Conservation (phyloP, 257 asterid genomes). For the Solanum etuberosum region DNA sequence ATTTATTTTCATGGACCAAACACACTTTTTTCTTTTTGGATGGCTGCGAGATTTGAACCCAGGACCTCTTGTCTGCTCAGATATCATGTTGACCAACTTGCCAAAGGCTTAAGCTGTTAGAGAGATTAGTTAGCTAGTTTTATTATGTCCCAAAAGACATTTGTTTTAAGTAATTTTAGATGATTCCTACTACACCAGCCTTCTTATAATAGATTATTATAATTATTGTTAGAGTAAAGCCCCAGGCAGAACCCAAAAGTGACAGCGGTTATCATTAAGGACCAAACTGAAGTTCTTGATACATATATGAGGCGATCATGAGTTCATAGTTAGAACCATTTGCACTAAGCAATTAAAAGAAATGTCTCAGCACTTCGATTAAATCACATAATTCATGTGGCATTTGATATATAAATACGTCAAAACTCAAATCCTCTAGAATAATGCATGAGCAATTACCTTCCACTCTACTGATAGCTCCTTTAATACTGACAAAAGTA, state of each 20-base stretch:
- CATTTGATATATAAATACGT: neutral
- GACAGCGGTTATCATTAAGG: neutral
- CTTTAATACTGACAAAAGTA: conserved; percentile 5
- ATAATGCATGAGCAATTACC: conserved; percentile 9
- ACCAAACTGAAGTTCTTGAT: neutral
- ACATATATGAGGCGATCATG: neutral
- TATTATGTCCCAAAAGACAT: neutral
- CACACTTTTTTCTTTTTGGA: neutral
- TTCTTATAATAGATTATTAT: neutral
- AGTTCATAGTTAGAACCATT: neutral
- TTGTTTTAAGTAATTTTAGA: neutral
- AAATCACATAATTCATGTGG: neutral
- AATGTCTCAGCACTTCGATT: neutral
- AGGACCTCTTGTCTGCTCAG: neutral
- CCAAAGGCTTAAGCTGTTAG: neutral
- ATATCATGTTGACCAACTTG: neutral
- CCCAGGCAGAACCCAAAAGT: neutral
- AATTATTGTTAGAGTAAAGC: neutral
- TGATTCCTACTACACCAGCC: neutral
- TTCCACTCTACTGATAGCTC: conserved; percentile 17
- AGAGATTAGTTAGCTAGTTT: neutral
- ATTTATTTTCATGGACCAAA: neutral
- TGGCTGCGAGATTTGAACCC: neutral
- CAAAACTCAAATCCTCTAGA: neutral
- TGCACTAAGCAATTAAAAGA: neutral